Base-by-base conservation (phyloP, 2,329 filamentous ascomycete genomes). In the Claviceps sp. region DNA sequence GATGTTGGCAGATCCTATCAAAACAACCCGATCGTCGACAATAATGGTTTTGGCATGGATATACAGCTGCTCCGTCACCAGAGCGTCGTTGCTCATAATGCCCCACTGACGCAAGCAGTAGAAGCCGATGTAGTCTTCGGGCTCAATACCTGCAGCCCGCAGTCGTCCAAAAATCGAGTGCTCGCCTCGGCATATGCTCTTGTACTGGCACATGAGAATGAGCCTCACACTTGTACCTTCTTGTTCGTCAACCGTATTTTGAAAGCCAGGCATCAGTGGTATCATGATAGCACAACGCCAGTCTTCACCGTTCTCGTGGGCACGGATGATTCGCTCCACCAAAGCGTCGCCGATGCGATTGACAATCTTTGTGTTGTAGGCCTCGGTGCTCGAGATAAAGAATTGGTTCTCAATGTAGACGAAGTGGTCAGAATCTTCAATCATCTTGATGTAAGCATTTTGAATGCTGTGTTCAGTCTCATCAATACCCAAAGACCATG, bases 361-460 rank as follows among this genome's bases (percentile, higher is more conserved):
- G 65, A 88, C 79, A 56, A 98, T 93, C 63, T 84, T 88, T 13
- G 85, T 87, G 50, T 86, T 86, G 60, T 95, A 82, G 5, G 90
- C 89, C 62, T 93, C 86, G 49, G 87, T 93, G 58, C 88, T 95
- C 38, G 88, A 94, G 66, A 98, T 86, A 72, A 95, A 98, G 70
- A 97, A 98, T 63, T 98, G 93, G 64, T 98, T 98, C 66, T 98
- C 93, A 58, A 97, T 95, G 68, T 98, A 97, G 50, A 97, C 88
- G 62, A 96, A 95, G 66, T 97, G 93, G 47, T 98, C 88, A 1
- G 89, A 96, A 57, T 91, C 85, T 58, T 93, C 85, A 59, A 98
- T 98, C 73, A 95, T 82, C 65, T 94, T 93, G 59, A 94, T 79
- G 63, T 97, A 97, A 3, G 93, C 91, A 57, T 85, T 93, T 76